Evolutionary conservation across 129 eudicot species (phyloP), one percentile per base, ranked within the genome.

Genomic region (Artemisia annua): DNA sequence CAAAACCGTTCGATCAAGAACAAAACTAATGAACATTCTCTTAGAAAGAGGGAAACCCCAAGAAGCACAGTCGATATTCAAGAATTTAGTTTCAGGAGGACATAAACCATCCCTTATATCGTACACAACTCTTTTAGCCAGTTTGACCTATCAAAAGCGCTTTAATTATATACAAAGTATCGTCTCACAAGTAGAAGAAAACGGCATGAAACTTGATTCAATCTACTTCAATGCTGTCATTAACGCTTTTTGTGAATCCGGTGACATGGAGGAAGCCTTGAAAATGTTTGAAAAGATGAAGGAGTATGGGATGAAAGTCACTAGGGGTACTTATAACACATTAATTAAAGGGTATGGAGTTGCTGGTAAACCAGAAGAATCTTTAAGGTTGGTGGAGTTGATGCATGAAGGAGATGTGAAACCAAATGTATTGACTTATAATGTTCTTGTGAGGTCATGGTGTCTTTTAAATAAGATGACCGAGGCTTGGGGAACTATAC

Each of bases 191-290:
- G 82, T 86, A 52, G 71, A 80, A 80, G 75, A 74, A 19, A 81
- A 63, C 16, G 79, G 78, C 28, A 60, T 83, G 82, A 75, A 86
- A 72, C 88, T 76, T 26, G 88, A 86, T 72, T 75, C 88, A n/a
- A 74, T 86, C 46, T 86, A 80, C 73, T 84, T 74, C 76, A 78
- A 83, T 75, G 91, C 88, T 19, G 82, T 79, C 63, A 77, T 83
- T 16, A 83, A 83, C 49, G 84, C 88, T 13, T 86, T 78, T 22
- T 67, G 88, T 30, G 88, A 86, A 74, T 72, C 86, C 20, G 88
- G 86, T n/a, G 73, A 83, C 78, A 78, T 86, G 86, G 82, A 74
- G 44, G 84, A 66, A 68, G 91, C 88, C 24, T 78, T 83, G 88
- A 81, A 81, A 68, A 56, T 62, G 44, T 72, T 86, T 5, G 48